Evolutionary conservation across 2,329 filamentous ascomycete genomes (phyloP).

Genomic region (Sporothrix pseudoabietina): DNA sequence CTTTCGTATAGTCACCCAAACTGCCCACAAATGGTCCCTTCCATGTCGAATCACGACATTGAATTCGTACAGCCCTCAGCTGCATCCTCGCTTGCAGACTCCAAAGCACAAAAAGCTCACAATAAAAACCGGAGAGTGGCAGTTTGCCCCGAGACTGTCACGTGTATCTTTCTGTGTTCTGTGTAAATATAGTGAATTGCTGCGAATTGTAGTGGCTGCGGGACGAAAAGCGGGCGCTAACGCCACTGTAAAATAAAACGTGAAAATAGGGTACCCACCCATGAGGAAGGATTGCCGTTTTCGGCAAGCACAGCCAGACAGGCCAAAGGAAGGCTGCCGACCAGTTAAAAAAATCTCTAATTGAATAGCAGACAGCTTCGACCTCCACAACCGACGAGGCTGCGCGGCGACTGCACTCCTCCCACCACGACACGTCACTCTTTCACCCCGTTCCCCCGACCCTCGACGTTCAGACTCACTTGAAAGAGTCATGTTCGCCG

Average conservation of each 20-base stretch:
- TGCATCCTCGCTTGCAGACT: not conserved
- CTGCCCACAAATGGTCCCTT: not conserved
- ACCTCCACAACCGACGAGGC: constrained; percentile 15
- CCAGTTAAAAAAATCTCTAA: not conserved
- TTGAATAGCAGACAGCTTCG: not conserved
- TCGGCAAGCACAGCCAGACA: not conserved
- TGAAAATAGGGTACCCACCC: not conserved
- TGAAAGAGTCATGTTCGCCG: constrained; percentile 42
- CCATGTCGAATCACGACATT: not conserved
- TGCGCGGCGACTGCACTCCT: not conserved
- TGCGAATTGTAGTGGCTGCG: not conserved
- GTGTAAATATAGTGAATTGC: not conserved
- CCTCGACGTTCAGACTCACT: not conserved
- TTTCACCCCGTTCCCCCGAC: not conserved
- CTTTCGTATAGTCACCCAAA: not conserved
- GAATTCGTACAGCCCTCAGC: not conserved
- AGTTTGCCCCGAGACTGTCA: constrained; percentile 16
- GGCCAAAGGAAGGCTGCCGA: not conserved
- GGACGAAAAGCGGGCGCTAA: constrained; percentile 7
- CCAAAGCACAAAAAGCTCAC: too few species aligned
- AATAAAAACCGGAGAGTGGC: not conserved
- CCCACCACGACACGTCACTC: not conserved
- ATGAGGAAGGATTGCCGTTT: constrained; percentile 27
- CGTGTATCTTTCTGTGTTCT: not conserved
- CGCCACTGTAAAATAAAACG: constrained; percentile 5